These are phyloP conservation scores for Exophiala sideris DNA, from an alignment of 2,329 filamentous ascomycete genomes.

Conservation along the genomic window DNA sequence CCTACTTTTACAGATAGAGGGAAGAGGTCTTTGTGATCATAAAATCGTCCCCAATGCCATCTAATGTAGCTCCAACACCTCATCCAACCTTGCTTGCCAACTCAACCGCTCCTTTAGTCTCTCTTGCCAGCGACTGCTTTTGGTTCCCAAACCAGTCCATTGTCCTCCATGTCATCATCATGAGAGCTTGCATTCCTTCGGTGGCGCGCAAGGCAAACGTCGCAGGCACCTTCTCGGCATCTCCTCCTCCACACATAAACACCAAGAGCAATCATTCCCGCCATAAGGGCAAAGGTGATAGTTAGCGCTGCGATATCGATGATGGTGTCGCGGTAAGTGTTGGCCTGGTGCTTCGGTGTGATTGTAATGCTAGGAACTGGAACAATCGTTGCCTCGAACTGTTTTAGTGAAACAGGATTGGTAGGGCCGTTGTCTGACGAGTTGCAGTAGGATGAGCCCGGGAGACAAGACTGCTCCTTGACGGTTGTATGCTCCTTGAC, in stretches of 20 bases:
- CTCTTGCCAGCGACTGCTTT: constrained; percentile 2
- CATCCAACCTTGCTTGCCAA: not conserved
- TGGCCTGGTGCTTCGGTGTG: not conserved
- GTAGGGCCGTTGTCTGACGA: too few relatives aligned
- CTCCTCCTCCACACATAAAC: not conserved
- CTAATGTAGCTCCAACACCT: not conserved
- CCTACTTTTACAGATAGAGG: too few relatives aligned
- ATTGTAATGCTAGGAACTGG: too few relatives aligned
- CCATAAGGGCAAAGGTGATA: not conserved
- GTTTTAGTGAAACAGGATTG: too few relatives aligned
- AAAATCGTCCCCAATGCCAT: too few relatives aligned
- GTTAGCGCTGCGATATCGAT: constrained; percentile 1
- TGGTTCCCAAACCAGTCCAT: not conserved
- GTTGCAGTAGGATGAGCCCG: too few relatives aligned
- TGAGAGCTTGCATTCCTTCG: constrained; percentile 1
- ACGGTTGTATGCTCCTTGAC: too few relatives aligned
- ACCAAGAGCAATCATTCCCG: not conserved
- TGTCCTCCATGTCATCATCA: constrained; percentile 2
- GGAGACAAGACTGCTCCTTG: too few relatives aligned
- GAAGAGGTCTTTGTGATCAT: too few relatives aligned
- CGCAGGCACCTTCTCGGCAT: not conserved
- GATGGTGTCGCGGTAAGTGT: not conserved
- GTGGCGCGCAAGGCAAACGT: not conserved
- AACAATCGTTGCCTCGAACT: too few relatives aligned
- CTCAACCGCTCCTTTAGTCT: not conserved